Evolutionary conservation across 2,329 filamentous ascomycete genomes (phyloP).

Genomic region (Talaromyces sp.): DNA sequence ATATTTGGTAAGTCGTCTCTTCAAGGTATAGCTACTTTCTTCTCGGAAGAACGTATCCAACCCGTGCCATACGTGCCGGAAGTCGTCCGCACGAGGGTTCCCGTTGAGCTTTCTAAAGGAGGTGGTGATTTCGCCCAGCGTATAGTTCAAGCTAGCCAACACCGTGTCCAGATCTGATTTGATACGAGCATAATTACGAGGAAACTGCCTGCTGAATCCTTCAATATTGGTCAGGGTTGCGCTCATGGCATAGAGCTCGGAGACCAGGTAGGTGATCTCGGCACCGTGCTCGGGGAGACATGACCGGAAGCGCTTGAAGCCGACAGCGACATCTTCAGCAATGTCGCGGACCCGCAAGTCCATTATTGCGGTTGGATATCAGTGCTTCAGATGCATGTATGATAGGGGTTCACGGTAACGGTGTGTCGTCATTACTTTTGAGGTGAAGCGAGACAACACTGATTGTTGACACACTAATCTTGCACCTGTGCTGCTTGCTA

Average conservation of each 20-base stretch:
- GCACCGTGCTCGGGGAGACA: conserved; percentile 48
- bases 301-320: conserved; percentile 47
- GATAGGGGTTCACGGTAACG: background rate
- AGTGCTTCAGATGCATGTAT: conserved; percentile 15
- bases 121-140: conserved; percentile 47
- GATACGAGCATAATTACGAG: conserved; percentile 35
- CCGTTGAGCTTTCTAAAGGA: conserved; percentile 41
- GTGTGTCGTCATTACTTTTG: background rate
- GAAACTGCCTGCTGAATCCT: conserved; percentile 38
- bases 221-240: conserved; percentile 47
- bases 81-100: conserved; percentile 29
- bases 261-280: conserved; percentile 51
- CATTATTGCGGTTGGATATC: conserved; percentile 28
- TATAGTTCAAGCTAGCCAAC: conserved; percentile 46
- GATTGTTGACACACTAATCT: background rate
- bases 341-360: conserved; percentile 33
- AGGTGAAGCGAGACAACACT: background rate
- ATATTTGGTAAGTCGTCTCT: conserved; percentile 48
- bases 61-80: conserved; percentile 49
- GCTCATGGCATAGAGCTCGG: conserved; percentile 53
- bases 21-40: conserved; percentile 44
- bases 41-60: conserved; percentile 43
- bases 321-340: conserved; percentile 51
- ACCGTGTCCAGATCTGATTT: conserved; percentile 46
- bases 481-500: background rate